Evolutionary conservation across 2,329 filamentous ascomycete genomes (phyloP).

Genomic region (Aureobasidium sp.): DNA sequence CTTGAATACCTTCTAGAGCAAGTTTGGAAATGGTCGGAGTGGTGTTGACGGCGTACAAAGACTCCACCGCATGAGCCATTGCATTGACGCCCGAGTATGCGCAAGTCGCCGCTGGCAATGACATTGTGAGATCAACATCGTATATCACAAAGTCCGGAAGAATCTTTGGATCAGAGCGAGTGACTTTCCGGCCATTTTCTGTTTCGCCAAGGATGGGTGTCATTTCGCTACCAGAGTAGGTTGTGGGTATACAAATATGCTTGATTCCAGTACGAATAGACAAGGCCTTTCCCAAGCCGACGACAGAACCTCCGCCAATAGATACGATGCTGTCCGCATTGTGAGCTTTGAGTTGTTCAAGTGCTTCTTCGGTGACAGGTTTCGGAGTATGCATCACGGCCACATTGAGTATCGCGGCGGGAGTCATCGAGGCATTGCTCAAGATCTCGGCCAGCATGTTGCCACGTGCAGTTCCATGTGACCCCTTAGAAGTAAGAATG

Average conservation of each 20-base stretch:
- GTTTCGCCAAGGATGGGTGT: conserved; percentile 60
- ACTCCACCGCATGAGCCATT: conserved; percentile 60
- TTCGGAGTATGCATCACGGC: conserved; percentile 59
- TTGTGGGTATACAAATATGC: conserved; percentile 32
- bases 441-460: conserved; percentile 20
- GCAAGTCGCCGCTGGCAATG: conserved; percentile 47
- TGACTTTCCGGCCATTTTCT: conserved; percentile 51
- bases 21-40: conserved; percentile 55
- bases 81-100: conserved; percentile 58
- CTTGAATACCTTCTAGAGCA: conserved; percentile 50
- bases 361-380: conserved; percentile 50
- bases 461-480: conserved; percentile 37
- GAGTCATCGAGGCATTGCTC: conserved; percentile 32
- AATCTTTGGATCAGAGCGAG: conserved; percentile 52
- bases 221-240: conserved; percentile 46
- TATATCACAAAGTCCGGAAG: conserved; percentile 57
- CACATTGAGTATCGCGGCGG: conserved; percentile 43
- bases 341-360: conserved; percentile 40
- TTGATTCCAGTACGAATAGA: conserved; percentile 28
- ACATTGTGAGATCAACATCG: conserved; percentile 57
- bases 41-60: conserved; percentile 52
- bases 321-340: conserved; percentile 49
- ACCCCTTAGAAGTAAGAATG: conserved; percentile 44
- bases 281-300: conserved; percentile 45
- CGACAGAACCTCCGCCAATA: conserved; percentile 57